phyloP scores from a whole-genome alignment of 179 eudicot species.

The Heliamphora pulchella region DNA sequence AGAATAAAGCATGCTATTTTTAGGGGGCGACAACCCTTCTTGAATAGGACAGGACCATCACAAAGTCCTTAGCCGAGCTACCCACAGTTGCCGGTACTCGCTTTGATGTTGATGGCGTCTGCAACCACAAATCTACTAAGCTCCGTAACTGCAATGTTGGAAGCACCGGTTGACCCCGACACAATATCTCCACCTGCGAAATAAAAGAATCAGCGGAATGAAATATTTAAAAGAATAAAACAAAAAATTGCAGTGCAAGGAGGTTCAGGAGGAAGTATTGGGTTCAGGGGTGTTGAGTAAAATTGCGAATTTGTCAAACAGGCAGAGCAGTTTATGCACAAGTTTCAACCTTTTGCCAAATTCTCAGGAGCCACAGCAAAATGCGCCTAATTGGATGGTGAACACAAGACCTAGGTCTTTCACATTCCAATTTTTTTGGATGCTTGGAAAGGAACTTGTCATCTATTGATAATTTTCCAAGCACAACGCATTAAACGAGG shows the following conservation, averaged over 20 bases:
- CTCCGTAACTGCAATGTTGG: conserved; percentile 31
- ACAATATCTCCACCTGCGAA: conserved; percentile 38
- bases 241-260: neutral
- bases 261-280: neutral
- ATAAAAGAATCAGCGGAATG: neutral
- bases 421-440: too few relatives aligned
- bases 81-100: conserved; percentile 25
- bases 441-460: neutral
- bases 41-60: conserved; percentile 30
- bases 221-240: neutral
- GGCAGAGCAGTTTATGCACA: neutral
- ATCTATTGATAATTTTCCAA: neutral
- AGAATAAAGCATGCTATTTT: neutral
- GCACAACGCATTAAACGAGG: too few relatives aligned
- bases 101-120: conserved; percentile 23
- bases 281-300: neutral
- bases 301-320: neutral
- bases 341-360: neutral
- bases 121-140: conserved; percentile 37
- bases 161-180: conserved; percentile 33
- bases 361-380: neutral
- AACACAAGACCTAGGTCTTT: neutral
- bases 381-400: neutral
- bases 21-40: conserved; percentile 10
- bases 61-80: conserved; percentile 37